Evolutionary conservation across 257 asterid genomes (phyloP).

Genomic region (Solanum peruvianum): DNA sequence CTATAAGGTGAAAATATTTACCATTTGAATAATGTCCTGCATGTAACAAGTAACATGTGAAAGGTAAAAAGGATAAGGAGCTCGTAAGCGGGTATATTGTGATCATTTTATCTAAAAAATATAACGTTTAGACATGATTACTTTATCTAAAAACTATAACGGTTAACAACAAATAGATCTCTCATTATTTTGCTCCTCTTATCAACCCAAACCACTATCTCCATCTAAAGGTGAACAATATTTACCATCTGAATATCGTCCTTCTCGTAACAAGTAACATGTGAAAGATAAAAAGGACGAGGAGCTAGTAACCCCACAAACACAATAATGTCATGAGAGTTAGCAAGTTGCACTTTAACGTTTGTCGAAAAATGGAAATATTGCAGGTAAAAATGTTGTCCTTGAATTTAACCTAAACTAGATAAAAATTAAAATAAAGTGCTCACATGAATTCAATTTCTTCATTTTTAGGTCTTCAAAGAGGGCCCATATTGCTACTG

Average conservation of each 20-base stretch:
- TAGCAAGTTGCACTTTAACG: constrained; percentile 17
- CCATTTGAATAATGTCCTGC: not conserved
- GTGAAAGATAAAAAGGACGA: constrained; percentile 7
- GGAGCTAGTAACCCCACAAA: not conserved
- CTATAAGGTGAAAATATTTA: too few species aligned
- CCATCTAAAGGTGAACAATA: accelerated
- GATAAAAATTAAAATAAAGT: constrained; percentile 11
- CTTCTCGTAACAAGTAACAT: not conserved
- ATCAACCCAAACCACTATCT: accelerated
- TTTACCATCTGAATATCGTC: not conserved
- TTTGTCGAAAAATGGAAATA: constrained; percentile 33
- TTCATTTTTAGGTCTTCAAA: not conserved
- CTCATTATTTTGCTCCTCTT: not conserved
- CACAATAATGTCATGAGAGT: not conserved
- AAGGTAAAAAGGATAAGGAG: not conserved
- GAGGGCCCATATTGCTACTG: not conserved
- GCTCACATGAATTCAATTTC: not conserved
- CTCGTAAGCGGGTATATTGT: too few species aligned
- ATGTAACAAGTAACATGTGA: not conserved
- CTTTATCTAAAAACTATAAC: too few species aligned
- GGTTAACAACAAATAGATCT: too few species aligned
- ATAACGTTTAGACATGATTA: too few species aligned
- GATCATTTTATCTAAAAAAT: too few species aligned
- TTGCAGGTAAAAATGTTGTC: constrained; percentile 5
- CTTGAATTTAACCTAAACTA: constrained; percentile 30